Conservation (phyloP, 1,139 yeast species). For the Pichia sp. region DNA sequence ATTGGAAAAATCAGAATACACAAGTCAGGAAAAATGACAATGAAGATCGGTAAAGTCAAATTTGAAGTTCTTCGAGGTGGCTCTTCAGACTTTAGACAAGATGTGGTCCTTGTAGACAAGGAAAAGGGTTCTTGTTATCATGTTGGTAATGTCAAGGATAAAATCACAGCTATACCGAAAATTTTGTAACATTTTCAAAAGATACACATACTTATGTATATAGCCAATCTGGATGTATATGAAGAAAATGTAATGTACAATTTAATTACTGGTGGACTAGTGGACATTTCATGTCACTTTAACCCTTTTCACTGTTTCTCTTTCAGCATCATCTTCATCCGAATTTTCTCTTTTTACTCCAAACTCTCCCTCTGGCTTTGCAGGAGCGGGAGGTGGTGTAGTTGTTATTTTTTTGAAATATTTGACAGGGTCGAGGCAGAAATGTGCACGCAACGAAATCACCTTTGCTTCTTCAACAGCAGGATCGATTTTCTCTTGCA, state of each 20-base stretch:
- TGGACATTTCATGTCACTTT: constrained; percentile 12
- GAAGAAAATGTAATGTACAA: background rate
- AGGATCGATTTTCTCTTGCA: constrained; percentile 36
- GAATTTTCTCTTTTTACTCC: constrained; percentile 3
- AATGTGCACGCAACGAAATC: constrained; percentile 61
- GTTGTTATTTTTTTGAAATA: constrained; percentile 22
- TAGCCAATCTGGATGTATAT: background rate
- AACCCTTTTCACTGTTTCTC: constrained; percentile 4
- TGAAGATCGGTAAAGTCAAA: constrained; percentile 64
- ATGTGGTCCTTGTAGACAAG: constrained; percentile 56
- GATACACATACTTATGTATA: background rate
- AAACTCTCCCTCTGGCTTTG: background rate
- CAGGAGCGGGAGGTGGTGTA: background rate
- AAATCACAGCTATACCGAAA: constrained; percentile 46
- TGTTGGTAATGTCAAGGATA: constrained; percentile 59
- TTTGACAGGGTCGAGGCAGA: constrained; percentile 51
- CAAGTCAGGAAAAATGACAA: constrained; percentile 72
- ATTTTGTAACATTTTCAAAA: constrained; percentile 20
- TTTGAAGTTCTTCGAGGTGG: constrained; percentile 76
- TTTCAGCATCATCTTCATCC: background rate
- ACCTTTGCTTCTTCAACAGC: constrained; percentile 56
- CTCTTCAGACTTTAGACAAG: constrained; percentile 68
- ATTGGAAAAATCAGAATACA: constrained; percentile 74
- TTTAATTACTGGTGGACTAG: background rate
- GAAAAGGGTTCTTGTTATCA: constrained; percentile 45